phyloP scores from a whole-genome alignment of 2,329 filamentous ascomycete species.

The Pseudohalonectria lignicola region DNA sequence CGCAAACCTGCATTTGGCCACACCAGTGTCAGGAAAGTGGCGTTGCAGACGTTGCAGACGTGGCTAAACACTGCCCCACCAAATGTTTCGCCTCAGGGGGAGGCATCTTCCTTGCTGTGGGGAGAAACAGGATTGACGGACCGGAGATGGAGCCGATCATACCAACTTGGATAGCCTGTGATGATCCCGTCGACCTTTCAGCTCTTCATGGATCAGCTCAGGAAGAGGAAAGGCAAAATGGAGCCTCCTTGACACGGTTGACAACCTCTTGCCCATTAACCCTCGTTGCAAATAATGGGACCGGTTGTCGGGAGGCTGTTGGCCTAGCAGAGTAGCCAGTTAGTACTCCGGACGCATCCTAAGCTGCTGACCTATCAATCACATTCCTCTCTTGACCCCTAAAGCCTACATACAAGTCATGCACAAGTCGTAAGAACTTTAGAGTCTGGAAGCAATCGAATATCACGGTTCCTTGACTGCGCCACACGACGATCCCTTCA shows the following conservation, averaged over 20 bases:
- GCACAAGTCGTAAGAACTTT: neutral
- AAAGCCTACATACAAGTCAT: neutral
- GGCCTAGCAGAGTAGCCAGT: neutral
- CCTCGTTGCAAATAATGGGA: too few relatives aligned
- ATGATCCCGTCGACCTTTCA: neutral
- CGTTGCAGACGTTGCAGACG: too few relatives aligned
- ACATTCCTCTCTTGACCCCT: neutral
- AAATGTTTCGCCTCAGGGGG: neutral
- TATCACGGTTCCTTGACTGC: neutral
- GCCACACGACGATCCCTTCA: neutral
- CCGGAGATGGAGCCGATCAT: too few relatives aligned
- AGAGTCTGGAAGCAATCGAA: neutral
- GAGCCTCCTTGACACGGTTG: neutral
- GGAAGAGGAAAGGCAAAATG: neutral
- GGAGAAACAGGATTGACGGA: too few relatives aligned
- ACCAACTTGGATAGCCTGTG: neutral
- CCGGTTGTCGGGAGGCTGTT: too few relatives aligned
- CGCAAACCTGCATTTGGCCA: too few relatives aligned
- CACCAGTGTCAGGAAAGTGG: too few relatives aligned
- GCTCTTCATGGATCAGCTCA: neutral
- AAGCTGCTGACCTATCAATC: neutral
- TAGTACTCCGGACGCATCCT: neutral
- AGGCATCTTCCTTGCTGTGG: neutral
- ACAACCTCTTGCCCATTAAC: too few relatives aligned
- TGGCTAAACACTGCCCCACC: too few relatives aligned